Evolutionary conservation across 2,329 filamentous ascomycete genomes (phyloP), one percentile per base, ranked within the genome.

Genomic region (Fusarium devonianum): DNA sequence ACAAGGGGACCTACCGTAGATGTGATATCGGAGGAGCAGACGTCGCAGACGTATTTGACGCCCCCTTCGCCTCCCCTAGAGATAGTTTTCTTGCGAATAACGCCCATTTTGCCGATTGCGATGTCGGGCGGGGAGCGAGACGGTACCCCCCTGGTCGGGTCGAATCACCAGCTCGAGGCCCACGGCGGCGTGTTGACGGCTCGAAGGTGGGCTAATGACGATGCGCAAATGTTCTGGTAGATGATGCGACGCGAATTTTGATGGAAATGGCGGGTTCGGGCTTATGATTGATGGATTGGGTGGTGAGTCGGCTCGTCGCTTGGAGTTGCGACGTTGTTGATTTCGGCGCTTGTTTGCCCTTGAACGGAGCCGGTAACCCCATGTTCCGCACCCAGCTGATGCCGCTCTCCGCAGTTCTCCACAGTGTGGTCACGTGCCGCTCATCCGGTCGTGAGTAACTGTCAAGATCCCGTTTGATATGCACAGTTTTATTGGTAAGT

Each of bases 11-110:
- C 67, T 81, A 96, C 94, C 35, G 94, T 99, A 5, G 92, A 94
- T 35, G 94, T 99, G 63, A 99, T 96, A 72, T 99, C 94, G 49
- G 90, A 90, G 33, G 91, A 96, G 73, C 94, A 99, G 50, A 96
- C 88, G 73, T 99, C 95, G 78, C 94, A 99, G 60, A 97, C 91
- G 72, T 96, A 99, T 71, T 97, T 97, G 22, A 92, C 89, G 57
- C 90, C 90, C 36, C 89, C 92, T 70, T 97, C 91, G 40, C 88
- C 91, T 56, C 90, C 90, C 68, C 90, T 82, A 45, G 87, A 86
- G 61, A 89, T 89, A 52, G 90, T 94, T 78, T 97, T 97, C 80
- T 97, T 97, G 70, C 92, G 89, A 71, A 97, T 96, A 67, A 96
- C 89, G 64, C 92, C 92, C 93, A 97, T 97, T 38, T 63, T 58